Conservation (phyloP, 179 eudicot genomes). For the Gypsophila paniculata region DNA sequence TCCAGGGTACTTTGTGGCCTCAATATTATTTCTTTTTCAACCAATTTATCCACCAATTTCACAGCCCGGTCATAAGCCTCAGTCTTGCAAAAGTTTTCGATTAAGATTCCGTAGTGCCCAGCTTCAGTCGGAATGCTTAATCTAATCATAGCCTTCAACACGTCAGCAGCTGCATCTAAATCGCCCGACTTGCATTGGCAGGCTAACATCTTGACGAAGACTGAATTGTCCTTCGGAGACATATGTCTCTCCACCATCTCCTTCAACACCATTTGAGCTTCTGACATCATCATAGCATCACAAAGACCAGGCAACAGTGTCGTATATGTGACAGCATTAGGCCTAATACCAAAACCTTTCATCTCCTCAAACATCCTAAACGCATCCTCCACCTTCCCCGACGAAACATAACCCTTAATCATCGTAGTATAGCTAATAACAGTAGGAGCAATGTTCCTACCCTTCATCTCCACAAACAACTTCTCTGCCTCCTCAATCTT, state of each 20-base stretch:
- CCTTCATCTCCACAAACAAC: conserved; percentile 83
- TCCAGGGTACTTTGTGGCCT: conserved; percentile 54
- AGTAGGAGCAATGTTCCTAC: conserved; percentile 63
- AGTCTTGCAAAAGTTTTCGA: conserved; percentile 71
- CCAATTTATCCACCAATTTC: conserved; percentile 61
- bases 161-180: conserved; percentile 81
- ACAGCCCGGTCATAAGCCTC: conserved; percentile 60
- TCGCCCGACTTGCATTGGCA: conserved; percentile 74
- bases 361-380: conserved; percentile 74
- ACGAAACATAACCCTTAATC: conserved; percentile 80
- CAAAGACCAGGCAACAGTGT: conserved; percentile 86
- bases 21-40: conserved; percentile 74
- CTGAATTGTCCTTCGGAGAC: conserved; percentile 59
- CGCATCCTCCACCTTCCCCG: conserved; percentile 70
- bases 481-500: conserved; percentile 83
- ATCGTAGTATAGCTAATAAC: conserved; percentile 76
- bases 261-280: conserved; percentile 54
- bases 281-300: conserved; percentile 66
- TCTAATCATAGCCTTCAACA: conserved; percentile 67
- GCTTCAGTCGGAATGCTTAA: conserved; percentile 74
- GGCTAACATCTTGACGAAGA: conserved; percentile 52
- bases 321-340: conserved; percentile 74
- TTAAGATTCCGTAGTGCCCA: conserved; percentile 77
- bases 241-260: conserved; percentile 67
- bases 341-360: conserved; percentile 58